Percentiles rank a stretch among this genome's conserved stretches.
phyloP scores from a whole-genome alignment of 805 yeast species.

The Metschnikowia orientalis region DNA sequence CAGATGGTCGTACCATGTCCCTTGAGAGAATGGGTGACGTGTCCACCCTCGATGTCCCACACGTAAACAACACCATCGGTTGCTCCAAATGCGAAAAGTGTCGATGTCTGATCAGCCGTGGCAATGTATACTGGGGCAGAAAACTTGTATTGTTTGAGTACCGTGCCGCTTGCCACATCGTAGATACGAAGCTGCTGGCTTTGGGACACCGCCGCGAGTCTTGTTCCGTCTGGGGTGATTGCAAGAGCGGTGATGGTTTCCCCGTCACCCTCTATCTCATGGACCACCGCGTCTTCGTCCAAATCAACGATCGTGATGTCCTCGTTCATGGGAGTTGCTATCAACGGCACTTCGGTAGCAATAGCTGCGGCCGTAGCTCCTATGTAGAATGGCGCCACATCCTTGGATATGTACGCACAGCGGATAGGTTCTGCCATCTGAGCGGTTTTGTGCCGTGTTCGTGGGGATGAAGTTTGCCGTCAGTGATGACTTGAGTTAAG shows the following conservation, averaged over 20 bases:
- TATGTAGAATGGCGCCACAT: conserved; percentile 77
- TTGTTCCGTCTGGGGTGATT: conserved; percentile 70
- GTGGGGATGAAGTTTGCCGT: no score
- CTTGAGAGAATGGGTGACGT: conserved; percentile 80
- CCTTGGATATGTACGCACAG: conserved; percentile 19
- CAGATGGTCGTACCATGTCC: conserved; percentile 93
- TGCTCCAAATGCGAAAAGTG: conserved; percentile 88
- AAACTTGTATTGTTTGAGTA: conserved; percentile 52
- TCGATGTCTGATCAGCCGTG: conserved; percentile 72
- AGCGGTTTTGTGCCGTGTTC: no score
- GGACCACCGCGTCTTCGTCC: conserved; percentile 51
- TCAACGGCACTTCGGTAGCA: conserved; percentile 52
- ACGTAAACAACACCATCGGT: conserved; percentile 90
- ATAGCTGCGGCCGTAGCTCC: conserved; percentile 78
- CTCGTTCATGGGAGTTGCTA: conserved; percentile 80
- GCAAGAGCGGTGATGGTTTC: conserved; percentile 70
- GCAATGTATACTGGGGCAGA: conserved; percentile 81
- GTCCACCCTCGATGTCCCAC: conserved; percentile 88
- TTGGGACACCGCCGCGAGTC: conserved; percentile 71
- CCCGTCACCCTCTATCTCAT: conserved; percentile 78
- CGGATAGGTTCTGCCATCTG: conserved; percentile 18
- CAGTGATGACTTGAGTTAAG: no score
- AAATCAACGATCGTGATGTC: conserved; percentile 69
- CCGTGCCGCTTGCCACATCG: conserved; percentile 35
- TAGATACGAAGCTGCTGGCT: conserved; percentile 77